These are phyloP conservation scores for Candida rishiriensis DNA, from an alignment of 805 yeast genomes.

Conservation along the genomic window DNA sequence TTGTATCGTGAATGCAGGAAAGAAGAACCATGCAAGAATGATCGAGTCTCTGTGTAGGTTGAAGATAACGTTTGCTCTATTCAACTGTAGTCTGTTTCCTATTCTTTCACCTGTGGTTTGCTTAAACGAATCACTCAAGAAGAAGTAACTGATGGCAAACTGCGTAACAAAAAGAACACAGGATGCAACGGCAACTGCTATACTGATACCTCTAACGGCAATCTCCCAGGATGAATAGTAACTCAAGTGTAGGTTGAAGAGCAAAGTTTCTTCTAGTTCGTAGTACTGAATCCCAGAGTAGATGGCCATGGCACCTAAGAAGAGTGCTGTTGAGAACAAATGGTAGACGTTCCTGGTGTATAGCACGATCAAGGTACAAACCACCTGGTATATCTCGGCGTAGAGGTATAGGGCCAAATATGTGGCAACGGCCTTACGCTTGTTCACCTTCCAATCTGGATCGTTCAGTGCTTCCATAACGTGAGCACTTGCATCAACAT, in stretches of 20 bases:
- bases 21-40: slow-evolving; percentile 34
- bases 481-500: neutral
- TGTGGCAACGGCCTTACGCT: slow-evolving; percentile 20
- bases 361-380: slow-evolving; percentile 33
- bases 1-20: slow-evolving; percentile 41
- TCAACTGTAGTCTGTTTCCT: slow-evolving; percentile 34
- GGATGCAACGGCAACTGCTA: slow-evolving; percentile 35
- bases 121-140: slow-evolving; percentile 9
- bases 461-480: neutral
- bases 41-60: slow-evolving; percentile 35
- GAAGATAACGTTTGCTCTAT: slow-evolving; percentile 31
- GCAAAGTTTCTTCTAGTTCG: slow-evolving; percentile 25
- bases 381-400: slow-evolving; percentile 38
- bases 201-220: slow-evolving; percentile 23
- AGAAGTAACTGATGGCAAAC: slow-evolving; percentile 17
- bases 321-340: slow-evolving; percentile 26
- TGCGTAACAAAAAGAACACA: slow-evolving; percentile 31
- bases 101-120: slow-evolving; percentile 22
- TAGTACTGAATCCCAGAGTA: slow-evolving; percentile 41
- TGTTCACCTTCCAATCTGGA: neutral
- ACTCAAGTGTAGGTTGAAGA: neutral
- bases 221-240: neutral
- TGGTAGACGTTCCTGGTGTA: slow-evolving; percentile 34
- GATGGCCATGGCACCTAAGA: slow-evolving; percentile 38
- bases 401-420: slow-evolving; percentile 40